Base-by-base conservation (phyloP, 2,329 filamentous ascomycete genomes). In the Arthrobotrys conoides region DNA sequence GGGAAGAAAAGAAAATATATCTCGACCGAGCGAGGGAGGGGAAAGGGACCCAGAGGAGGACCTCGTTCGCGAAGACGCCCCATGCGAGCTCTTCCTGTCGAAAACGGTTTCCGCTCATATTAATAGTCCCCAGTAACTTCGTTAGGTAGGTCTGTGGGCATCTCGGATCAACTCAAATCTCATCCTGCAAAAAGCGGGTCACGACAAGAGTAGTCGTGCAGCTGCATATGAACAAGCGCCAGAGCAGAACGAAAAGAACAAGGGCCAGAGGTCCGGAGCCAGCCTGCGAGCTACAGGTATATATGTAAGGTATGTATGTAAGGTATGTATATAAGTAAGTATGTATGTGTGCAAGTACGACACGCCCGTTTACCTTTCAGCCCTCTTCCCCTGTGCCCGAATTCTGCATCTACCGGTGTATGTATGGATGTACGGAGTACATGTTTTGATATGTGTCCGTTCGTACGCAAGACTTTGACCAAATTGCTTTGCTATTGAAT, bases 71-170 rank as follows among this genome's bases (percentile, higher is more conserved):
- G 72, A 76, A 71, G 65, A 53, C 48, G 72, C 55, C 69, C 69
- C 72, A 76, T 76, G 72, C 72, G 72, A 76, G 72, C 72, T 76
- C 72, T 76, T 76, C 65, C 65, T 49, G 36, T 55, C 61, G 41
- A 61, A 71, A 71, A 71, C 57, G 68, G 68, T 64, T 65, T 48
- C 51, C 41, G 30, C 44, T 71, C 20, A 59, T 49, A n/a, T n/a
- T n/a, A 53, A 30, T 16, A 51, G 51, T 38, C 51, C 30, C 16
- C 53, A 59, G 53, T 36, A 33, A 22, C 38, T 41, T 16, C 1
- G 4, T 5, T 38, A 14, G 2, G 9, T 14, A 38, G 4, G 22
- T 57, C n/a, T 57, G 53, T 59, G 53, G 53, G 53, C 68, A 61
- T 72, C 59, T 72, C 69, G 69, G 69, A 72, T 72, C 69, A 72